A percentile compares a stretch with the other conserved stretches of the same genome.
phyloP scores from a whole-genome alignment of 2,329 filamentous ascomycete genomes.

The Xylariaceae sp. region DNA sequence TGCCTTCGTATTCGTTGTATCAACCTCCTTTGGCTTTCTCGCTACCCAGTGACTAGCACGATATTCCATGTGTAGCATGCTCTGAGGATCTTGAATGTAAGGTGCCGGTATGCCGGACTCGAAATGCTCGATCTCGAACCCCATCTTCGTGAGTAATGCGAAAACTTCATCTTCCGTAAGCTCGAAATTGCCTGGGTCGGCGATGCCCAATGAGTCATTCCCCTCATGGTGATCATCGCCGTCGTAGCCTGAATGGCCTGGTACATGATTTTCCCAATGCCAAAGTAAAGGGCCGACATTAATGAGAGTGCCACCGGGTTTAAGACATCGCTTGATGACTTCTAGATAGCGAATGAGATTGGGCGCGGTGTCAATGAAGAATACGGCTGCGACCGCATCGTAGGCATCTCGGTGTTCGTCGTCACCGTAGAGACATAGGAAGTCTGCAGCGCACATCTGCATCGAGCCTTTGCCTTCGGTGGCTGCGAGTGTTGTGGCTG shows the following conservation, averaged over 20 bases:
- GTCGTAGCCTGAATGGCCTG: slow-evolving; percentile 52
- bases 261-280: slow-evolving; percentile 82
- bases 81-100: slow-evolving; percentile 81
- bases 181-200: slow-evolving; percentile 86
- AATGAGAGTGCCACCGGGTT: slow-evolving; percentile 73
- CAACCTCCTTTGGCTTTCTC: slow-evolving; percentile 53
- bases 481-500: slow-evolving; percentile 48
- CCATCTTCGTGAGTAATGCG: slow-evolving; percentile 66
- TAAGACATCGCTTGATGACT: slow-evolving; percentile 73
- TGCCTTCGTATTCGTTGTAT: too few relatives aligned
- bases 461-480: slow-evolving; percentile 56
- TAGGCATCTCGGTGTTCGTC: slow-evolving; percentile 59
- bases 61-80: slow-evolving; percentile 85
- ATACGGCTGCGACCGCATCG: slow-evolving; percentile 83
- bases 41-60: slow-evolving; percentile 81
- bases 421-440: slow-evolving; percentile 77
- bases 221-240: slow-evolving; percentile 48
- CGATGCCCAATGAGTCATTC: slow-evolving; percentile 63
- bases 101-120: slow-evolving; percentile 63
- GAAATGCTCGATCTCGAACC: slow-evolving; percentile 68
- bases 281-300: slow-evolving; percentile 90
- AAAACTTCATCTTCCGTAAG: slow-evolving; percentile 86
- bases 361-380: slow-evolving; percentile 96
- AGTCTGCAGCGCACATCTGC: slow-evolving; percentile 92
- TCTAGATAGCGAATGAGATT: slow-evolving; percentile 89